A percentile compares a stretch with the other conserved stretches of the same genome.
Conservation (phyloP, 2,329 filamentous ascomycete species). For the Botryotinia convoluta region DNA sequence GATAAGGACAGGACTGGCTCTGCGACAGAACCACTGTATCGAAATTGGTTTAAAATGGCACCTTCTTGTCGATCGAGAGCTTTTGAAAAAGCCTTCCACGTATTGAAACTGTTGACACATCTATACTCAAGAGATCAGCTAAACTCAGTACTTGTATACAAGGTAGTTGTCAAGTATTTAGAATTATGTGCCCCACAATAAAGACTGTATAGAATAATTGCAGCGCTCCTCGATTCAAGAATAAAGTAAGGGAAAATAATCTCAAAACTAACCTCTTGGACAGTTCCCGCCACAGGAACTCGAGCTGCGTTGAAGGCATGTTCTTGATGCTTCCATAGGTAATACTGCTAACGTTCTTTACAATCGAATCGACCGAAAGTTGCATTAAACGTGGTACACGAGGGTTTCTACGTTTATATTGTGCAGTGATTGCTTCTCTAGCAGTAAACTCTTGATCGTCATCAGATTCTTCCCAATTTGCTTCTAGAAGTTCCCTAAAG, state of each 20-base stretch:
- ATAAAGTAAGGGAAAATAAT: neutral
- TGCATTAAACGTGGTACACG: neutral
- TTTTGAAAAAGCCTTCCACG: constrained; percentile 36
- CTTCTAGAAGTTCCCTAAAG: neutral
- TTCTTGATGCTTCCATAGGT: neutral
- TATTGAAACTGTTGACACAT: constrained; percentile 30
- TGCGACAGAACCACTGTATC: constrained; percentile 32
- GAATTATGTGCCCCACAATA: neutral
- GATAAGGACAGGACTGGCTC: constrained; percentile 29
- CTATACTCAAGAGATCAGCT: constrained; percentile 22
- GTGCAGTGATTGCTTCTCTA: neutral
- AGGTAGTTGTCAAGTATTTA: neutral
- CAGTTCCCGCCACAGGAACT: neutral
- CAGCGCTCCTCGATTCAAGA: neutral
- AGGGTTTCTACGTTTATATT: neutral
- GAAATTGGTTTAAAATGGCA: constrained; percentile 26
- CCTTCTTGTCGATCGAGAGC: constrained; percentile 26
- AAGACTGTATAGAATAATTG: too few relatives aligned
- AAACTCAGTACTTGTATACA: neutral
- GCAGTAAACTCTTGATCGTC: neutral
- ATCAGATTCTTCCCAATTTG: neutral
- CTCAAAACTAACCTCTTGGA: constrained; percentile 2
- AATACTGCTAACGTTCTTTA: neutral
- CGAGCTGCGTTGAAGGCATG: neutral
- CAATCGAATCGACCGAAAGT: neutral